Conservation (phyloP, 495 filamentous ascomycete species). For the Hyaloscypha bicolor region DNA sequence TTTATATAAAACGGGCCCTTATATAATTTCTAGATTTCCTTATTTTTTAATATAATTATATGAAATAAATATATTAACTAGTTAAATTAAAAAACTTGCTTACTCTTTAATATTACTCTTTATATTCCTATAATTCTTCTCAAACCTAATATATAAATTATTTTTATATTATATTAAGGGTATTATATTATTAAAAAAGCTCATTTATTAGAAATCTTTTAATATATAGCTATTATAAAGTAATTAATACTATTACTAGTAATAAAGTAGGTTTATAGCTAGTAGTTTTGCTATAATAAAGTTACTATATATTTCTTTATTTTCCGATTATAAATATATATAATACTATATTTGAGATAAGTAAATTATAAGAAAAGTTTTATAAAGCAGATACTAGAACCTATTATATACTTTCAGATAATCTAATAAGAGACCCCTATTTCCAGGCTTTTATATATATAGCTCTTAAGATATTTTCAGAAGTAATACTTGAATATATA, state of each 20-base stretch:
- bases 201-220: too few relatives aligned
- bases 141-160: conserved; percentile 11
- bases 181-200: too few relatives aligned
- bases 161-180: conserved; percentile 11
- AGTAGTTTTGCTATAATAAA: not conserved
- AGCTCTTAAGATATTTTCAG: not conserved
- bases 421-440: not conserved
- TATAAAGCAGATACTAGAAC: not conserved
- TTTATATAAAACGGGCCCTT: too few relatives aligned
- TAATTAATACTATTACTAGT: not conserved
- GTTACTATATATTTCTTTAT: not conserved
- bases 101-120: conserved; percentile 19
- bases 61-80: conserved; percentile 12
- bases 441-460: not conserved
- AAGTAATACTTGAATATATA: not conserved
- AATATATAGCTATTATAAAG: not conserved
- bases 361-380: not conserved
- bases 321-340: conserved; percentile 1
- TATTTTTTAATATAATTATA: conserved; percentile 10
- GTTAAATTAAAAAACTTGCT: conserved; percentile 16
- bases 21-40: conserved; percentile 13
- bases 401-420: not conserved
- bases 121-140: conserved; percentile 17
- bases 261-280: conserved; percentile 1
- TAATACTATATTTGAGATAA: not conserved